Evolutionary conservation across 176 grass and related monocot species (phyloP).

Genomic region (Rhynchospora tenuis): DNA sequence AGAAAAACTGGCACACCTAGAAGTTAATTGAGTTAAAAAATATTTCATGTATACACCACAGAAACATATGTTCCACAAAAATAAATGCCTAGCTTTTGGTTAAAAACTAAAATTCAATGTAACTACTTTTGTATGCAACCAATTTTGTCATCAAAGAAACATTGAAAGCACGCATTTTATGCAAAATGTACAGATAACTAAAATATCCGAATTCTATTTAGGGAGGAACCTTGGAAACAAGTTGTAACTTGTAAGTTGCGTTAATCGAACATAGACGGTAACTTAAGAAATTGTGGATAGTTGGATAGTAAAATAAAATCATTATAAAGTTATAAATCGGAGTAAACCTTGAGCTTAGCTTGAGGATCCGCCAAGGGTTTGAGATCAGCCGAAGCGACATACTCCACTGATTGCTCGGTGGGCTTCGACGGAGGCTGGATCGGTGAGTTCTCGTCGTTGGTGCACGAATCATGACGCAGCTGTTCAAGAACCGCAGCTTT

Average conservation of each 20-base stretch:
- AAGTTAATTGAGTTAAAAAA: not conserved
- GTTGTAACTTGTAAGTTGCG: too few species aligned
- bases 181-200: too few species aligned
- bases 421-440: not conserved
- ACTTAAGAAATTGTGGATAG: too few species aligned
- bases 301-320: not conserved
- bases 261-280: too few species aligned
- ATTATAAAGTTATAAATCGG: not conserved
- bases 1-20: not conserved
- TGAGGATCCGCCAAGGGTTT: constrained; percentile 42
- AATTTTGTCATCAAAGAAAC: not conserved
- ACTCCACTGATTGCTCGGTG: constrained; percentile 63
- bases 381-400: constrained; percentile 56
- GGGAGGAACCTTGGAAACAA: too few species aligned
- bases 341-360: constrained; percentile 32
- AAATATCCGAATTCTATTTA: too few species aligned
- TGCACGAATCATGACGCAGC: constrained; percentile 5
- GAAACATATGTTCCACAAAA: not conserved
- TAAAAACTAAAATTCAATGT: not conserved
- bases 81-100: not conserved
- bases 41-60: not conserved
- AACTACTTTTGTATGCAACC: not conserved
- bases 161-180: too few species aligned
- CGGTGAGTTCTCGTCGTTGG: constrained; percentile 53
- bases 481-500: not conserved